Evolutionary conservation across 768 basidiomycete species (phyloP).

Genomic region (Lentinula aciculospora): DNA sequence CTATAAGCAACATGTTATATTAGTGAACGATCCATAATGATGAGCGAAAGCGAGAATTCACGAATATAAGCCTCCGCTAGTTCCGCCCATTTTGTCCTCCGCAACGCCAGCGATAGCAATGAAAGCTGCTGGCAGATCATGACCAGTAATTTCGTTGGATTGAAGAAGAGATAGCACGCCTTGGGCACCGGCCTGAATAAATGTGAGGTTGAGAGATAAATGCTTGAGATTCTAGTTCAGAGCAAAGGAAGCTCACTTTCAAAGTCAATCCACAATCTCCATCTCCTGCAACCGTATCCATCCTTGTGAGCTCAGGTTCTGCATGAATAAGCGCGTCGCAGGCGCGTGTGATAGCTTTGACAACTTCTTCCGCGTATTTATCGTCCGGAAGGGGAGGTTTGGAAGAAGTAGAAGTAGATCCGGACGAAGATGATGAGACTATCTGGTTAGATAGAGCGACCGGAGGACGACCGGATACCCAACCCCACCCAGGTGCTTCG

Average conservation of each 20-base stretch:
- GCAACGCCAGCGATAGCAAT: conserved; percentile 68
- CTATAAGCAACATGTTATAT: conserved; percentile 26
- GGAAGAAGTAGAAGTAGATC: conserved; percentile 16
- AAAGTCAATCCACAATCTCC: conserved; percentile 60
- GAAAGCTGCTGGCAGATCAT: conserved; percentile 59
- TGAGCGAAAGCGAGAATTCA: conserved; percentile 29
- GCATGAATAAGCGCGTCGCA: conserved; percentile 65
- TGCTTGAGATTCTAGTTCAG: neutral
- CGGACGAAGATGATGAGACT: conserved; percentile 9
- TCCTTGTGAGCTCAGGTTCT: conserved; percentile 85
- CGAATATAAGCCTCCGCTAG: conserved; percentile 90
- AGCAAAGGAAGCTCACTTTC: conserved; percentile 25
- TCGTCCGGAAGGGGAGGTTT: conserved; percentile 50
- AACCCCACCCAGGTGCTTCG: conserved; percentile 82
- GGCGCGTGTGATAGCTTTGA: conserved; percentile 22
- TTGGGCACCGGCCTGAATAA: conserved; percentile 63
- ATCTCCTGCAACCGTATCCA: conserved; percentile 92
- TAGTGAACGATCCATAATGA: neutral
- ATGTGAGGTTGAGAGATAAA: neutral
- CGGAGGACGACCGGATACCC: conserved; percentile 50
- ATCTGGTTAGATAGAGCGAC: conserved; percentile 15
- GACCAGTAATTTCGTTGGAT: conserved; percentile 50
- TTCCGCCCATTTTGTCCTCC: conserved; percentile 87
- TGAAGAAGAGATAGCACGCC: conserved; percentile 43
- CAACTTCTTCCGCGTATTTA: conserved; percentile 16